Base-by-base conservation (phyloP, 306 rosid genomes). In the Gastrolobium bilobum region DNA sequence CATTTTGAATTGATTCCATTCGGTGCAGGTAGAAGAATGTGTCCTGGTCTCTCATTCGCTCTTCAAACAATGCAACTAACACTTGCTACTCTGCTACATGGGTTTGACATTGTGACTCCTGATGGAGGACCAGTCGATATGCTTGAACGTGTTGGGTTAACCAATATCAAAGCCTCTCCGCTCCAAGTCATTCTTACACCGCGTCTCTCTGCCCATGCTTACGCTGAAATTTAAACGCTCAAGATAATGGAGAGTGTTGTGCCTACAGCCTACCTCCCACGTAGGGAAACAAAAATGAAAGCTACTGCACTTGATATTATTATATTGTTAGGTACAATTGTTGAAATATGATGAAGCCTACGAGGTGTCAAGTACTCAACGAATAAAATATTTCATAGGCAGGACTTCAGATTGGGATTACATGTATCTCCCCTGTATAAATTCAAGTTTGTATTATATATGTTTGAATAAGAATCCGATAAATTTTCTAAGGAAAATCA, bases 121-220 rank as follows among this genome's bases (percentile, higher is more conserved):
- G 72, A 58, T 47, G 66, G 51, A 7, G 30, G 30, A 29, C 26
- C 42, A 3, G 73, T 75, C 4, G 78, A 75, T 51, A 68, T 82
- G 85, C n/a, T 0, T 40, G 85, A 82, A 82, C 66, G 51, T 0
- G 26, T 14, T 1, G 81, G 81, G 0, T 20, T 75, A 53, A 82
- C 78, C 9, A 82, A 31, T 20, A 39, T 75, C 30, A 76, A 50
- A 71, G 44, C 73, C 4, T 48, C 77, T 68, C 85, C 85, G 0
- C 78, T 82, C 4, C 34, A 76, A 15, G 73, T 68, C 68, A n/a
- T 76, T 82, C 85, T 82, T 39, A 76, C 73, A 0, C 78, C 85
- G 4, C 68, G 85, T 1, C 39, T 59, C 13, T 5, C 78, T 15
- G 0, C 50, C 3, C 4, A 39, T n/a, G 4, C 51, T 58, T 68